A percentile compares a stretch with the other conserved stretches of the same genome.
phyloP scores from a whole-genome alignment of 1,284 basidiomycete genomes.

The Papiliotrema laurentii region DNA sequence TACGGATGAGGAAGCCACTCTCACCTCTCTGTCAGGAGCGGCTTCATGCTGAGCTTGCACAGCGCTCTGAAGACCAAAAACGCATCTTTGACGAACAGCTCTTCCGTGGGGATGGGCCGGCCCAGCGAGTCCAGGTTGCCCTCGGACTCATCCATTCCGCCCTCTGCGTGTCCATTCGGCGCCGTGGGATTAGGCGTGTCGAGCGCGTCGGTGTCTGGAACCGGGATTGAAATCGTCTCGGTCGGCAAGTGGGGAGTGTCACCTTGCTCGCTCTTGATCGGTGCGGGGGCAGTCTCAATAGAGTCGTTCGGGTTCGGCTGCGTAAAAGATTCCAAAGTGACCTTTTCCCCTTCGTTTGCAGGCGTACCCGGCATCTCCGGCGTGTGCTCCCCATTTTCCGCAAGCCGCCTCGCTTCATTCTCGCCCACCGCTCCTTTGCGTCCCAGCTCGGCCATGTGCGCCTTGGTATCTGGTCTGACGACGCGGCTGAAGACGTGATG shows the following conservation, averaged over 20 bases:
- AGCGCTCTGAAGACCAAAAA: constrained; percentile 93
- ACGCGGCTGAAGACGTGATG: constrained; percentile 84
- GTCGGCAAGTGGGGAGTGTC: constrained; percentile 20
- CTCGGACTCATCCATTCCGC: constrained; percentile 22
- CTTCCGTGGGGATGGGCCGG: constrained; percentile 51
- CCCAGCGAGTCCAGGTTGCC: constrained; percentile 32
- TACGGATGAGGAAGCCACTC: constrained; percentile 18
- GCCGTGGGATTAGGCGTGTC: constrained; percentile 26
- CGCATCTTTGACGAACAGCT: constrained; percentile 90
- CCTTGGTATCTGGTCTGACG: constrained; percentile 28
- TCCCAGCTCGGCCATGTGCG: constrained; percentile 4
- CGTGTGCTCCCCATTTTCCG: constrained; percentile 6
- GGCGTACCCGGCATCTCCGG: constrained; percentile 6
- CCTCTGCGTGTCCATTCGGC: neutral
- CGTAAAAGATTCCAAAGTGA: constrained; percentile 42
- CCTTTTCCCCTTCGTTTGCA: constrained; percentile 11
- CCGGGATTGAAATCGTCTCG: constrained; percentile 32
- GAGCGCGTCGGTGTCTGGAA: constrained; percentile 39
- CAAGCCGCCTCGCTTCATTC: constrained; percentile 31
- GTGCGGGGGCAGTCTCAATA: constrained; percentile 36
- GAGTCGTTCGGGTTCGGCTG: constrained; percentile 47
- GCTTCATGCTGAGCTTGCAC: constrained; percentile 98
- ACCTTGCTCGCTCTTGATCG: constrained; percentile 12
- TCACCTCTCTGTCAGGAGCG: constrained; percentile 83
- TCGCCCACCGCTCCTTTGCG: constrained; percentile 25